Evolutionary conservation across 2,329 filamentous ascomycete species (phyloP).

Genomic region (Apiospora kogelbergensis): DNA sequence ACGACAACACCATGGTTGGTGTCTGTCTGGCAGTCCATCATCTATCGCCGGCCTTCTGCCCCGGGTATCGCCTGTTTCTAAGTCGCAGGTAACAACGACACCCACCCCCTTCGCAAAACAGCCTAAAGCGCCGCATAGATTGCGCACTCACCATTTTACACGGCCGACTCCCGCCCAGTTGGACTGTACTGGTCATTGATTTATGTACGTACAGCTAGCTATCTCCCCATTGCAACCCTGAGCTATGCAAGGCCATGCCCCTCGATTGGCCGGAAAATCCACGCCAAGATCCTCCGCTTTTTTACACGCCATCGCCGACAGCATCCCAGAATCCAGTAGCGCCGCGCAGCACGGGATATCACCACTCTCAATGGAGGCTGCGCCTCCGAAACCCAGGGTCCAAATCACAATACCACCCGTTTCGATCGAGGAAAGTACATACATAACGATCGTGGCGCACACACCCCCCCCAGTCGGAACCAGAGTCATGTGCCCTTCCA

Average conservation of each 20-base stretch:
- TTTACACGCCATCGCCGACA: background rate
- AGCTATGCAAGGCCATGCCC: background rate
- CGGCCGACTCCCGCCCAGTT: background rate
- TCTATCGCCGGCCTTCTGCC: background rate
- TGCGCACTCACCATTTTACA: background rate
- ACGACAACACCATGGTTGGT: background rate
- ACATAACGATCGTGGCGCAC: background rate
- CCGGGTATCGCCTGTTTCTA: background rate
- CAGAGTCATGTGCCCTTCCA: background rate
- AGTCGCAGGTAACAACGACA: background rate
- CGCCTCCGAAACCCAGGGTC: background rate
- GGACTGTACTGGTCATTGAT: background rate
- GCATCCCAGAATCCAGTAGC: too few relatives aligned
- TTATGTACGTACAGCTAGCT: background rate
- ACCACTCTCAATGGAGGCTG: background rate
- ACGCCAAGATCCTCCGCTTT: background rate
- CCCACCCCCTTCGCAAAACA: background rate
- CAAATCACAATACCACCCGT: too few relatives aligned
- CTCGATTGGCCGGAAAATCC: background rate
- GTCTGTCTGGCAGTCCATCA: background rate
- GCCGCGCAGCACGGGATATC: background rate
- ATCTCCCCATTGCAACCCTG: slow-evolving; percentile 1
- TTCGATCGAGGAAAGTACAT: too few relatives aligned
- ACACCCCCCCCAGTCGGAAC: background rate
- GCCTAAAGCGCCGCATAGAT: background rate